A percentile compares a stretch with the other conserved stretches of the same genome.
Conservation (phyloP, 306 rosid species). For the Lagenaria siceraria region DNA sequence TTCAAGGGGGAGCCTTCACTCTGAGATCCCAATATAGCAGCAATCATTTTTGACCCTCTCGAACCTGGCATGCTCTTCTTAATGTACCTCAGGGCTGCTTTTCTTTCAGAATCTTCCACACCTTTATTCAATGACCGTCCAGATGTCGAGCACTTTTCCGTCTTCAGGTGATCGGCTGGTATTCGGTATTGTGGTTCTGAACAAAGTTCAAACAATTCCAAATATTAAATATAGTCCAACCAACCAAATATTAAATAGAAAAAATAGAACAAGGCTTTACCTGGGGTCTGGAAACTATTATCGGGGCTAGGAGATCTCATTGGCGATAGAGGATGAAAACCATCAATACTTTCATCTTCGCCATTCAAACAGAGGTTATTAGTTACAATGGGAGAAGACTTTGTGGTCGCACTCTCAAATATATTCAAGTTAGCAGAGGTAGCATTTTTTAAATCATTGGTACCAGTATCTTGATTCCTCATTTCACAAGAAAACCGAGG, state of each 20-base stretch:
- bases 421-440: background rate
- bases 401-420: background rate
- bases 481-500: conserved; percentile 3
- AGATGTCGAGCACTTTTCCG: background rate
- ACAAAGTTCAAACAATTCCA: conserved; percentile 4
- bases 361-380: background rate
- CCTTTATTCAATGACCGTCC: conserved; percentile 12
- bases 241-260: background rate
- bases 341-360: conserved; percentile 11
- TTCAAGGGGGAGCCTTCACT: conserved; percentile 17
- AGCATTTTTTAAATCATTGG: background rate
- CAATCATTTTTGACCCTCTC: conserved; percentile 27
- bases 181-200: conserved; percentile 25
- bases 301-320: conserved; percentile 39
- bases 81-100: conserved; percentile 38
- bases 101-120: conserved; percentile 16
- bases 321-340: conserved; percentile 41
- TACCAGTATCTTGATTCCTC: background rate
- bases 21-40: conserved; percentile 13
- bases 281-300: conserved; percentile 22
- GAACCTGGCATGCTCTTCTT: conserved; percentile 25
- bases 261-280: conserved; percentile 21
- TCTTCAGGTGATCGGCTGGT: conserved; percentile 30
- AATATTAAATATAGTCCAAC: background rate
- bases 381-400: background rate